A percentile compares a stretch with the other conserved stretches of the same genome.
Evolutionary conservation across 2,329 filamentous ascomycete species (phyloP).

Genomic region (Tolypocladium tropicale): DNA sequence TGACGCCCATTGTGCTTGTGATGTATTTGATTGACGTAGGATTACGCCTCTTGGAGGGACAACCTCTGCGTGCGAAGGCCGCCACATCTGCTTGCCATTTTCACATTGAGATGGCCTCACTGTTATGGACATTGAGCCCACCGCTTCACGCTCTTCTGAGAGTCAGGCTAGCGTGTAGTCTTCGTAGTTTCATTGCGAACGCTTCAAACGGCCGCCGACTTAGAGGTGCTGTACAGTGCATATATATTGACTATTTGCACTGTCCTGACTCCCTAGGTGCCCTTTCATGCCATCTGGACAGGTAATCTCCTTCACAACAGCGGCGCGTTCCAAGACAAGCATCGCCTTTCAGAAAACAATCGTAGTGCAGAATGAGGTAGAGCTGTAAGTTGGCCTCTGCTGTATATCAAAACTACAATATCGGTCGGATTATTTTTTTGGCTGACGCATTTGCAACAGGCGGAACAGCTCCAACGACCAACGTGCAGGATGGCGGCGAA

Average conservation of each 20-base stretch:
- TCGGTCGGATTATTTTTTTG: too few species aligned
- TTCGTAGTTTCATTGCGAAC: background rate
- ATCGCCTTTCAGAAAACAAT: background rate
- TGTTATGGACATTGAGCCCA: background rate
- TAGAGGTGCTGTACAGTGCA: background rate
- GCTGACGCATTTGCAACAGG: background rate
- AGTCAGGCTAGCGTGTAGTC: background rate
- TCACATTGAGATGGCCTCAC: background rate
- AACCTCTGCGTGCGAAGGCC: background rate
- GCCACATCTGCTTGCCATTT: too few species aligned
- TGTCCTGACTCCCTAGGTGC: background rate
- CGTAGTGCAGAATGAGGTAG: background rate
- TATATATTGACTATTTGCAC: background rate
- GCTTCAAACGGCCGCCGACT: background rate
- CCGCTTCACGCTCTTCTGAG: accelerated
- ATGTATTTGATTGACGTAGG: background rate
- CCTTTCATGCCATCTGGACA: background rate
- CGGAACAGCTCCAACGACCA: background rate
- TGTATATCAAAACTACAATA: background rate
- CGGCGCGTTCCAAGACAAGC: background rate
- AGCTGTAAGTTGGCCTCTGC: background rate
- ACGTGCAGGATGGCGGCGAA: conserved; percentile 1
- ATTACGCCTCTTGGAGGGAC: too few species aligned
- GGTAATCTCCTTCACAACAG: background rate
- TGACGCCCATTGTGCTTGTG: background rate